Evolutionary conservation across 75 land plant species (phyloP), one percentile per base, ranked within the genome.

Genomic region (Pinus taeda): DNA sequence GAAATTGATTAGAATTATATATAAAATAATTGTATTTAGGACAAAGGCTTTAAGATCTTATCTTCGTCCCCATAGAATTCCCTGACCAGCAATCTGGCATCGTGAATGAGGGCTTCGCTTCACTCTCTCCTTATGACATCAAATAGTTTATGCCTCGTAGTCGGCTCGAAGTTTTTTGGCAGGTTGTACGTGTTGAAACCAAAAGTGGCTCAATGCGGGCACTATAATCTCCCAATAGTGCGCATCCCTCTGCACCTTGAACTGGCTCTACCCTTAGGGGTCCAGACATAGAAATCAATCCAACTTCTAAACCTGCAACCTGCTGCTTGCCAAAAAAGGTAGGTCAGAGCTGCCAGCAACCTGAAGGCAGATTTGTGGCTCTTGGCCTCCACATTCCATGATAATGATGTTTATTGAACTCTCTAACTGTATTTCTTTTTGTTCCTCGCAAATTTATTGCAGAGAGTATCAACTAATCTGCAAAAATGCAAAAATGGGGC

Each of bases 201-300:
- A 93, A 74, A 89, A 93, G 65, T 93, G 91, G 30, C 86, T 78
- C 37, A 93, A 67, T 6, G 85, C 82, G 4, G 74, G 61, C 12
- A 82, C 60, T 18, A 91, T 22, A n/a, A 87, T 65, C 15, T 81
- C 77, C 93, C 95, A 93, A 64, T 93, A 93, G 15, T 78, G 78
- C 4, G 37, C 15, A 74, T 91, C 85, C 56, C 90, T 72, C 12
- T 86, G 39, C 13, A 93, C 26, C 73, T 91, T 76, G 58, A 86
- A 91, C 22, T 87, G 66, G 66, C 83, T 78, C 89, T 85, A 1
- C 93, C 91, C 64, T 85, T 89, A 37, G 81, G 77, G n/a, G 91
- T 89, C 95, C 95, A 93, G 53, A 85, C 81, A 79, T 87, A 93
- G 53, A 93, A 82, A 76, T 93, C 93, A 84, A 93, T 80, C 93